phyloP scores from a whole-genome alignment of 2,329 filamentous ascomycete species.

The Fusarium globosum region DNA sequence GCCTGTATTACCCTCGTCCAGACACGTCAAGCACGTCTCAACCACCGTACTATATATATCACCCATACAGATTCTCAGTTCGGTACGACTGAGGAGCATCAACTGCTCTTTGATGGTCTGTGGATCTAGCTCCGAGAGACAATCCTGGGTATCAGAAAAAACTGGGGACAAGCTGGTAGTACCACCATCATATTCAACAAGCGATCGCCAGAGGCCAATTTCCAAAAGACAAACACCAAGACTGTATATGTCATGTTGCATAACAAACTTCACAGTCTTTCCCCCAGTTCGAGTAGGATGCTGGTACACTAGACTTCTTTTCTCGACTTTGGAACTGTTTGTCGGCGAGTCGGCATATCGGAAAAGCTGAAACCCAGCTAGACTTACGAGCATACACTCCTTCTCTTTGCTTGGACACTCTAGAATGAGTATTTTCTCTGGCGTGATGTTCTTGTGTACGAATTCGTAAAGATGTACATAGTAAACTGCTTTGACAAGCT shows the following conservation, averaged over 20 bases:
- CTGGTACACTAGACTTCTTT: neutral
- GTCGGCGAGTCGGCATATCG: neutral
- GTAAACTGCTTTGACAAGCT: neutral
- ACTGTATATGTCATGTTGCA: constrained; percentile 6
- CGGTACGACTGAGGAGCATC: too few species aligned
- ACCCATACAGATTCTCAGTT: too few species aligned
- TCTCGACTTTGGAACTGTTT: neutral
- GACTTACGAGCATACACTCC: neutral
- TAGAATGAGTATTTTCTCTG: neutral
- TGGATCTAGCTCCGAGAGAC: too few species aligned
- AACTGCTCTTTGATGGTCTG: too few species aligned
- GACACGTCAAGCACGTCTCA: too few species aligned
- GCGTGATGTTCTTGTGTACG: neutral
- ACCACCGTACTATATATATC: too few species aligned
- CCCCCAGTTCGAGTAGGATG: neutral
- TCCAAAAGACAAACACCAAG: neutral
- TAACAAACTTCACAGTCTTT: neutral
- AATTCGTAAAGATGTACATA: neutral
- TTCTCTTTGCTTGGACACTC: too few species aligned
- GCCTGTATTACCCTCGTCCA: too few species aligned
- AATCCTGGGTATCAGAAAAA: too few species aligned
- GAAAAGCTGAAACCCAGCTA: neutral
- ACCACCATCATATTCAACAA: neutral
- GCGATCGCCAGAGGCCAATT: neutral
- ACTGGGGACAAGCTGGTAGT: too few species aligned